These are phyloP conservation scores for Floccularia luteovirens DNA, from an alignment of 768 basidiomycete genomes.

Conservation along the genomic window DNA sequence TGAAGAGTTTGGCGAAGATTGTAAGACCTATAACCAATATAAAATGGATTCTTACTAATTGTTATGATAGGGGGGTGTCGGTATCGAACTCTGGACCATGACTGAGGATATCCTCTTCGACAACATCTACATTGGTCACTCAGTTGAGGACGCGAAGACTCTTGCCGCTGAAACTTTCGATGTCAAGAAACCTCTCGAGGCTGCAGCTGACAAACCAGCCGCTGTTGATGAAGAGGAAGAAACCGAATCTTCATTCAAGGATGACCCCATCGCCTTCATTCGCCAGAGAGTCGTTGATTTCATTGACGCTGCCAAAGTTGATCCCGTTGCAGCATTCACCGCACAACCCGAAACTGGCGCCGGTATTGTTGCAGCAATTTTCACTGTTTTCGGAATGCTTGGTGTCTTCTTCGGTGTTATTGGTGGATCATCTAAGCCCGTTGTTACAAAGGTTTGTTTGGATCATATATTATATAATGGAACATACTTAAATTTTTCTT, in stretches of 20 bases:
- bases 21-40: slow-evolving; percentile 31
- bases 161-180: slow-evolving; percentile 87
- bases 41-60: slow-evolving; percentile 4
- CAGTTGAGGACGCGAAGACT: slow-evolving; percentile 73
- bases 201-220: slow-evolving; percentile 48
- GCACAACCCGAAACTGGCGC: slow-evolving; percentile 83
- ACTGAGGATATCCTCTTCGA: slow-evolving; percentile 91
- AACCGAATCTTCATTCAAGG: slow-evolving; percentile 44
- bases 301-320: slow-evolving; percentile 64
- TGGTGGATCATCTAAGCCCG: slow-evolving; percentile 64
- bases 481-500: slow-evolving; percentile 4
- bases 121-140: slow-evolving; percentile 93
- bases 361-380: slow-evolving; percentile 61
- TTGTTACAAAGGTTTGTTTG: slow-evolving; percentile 55
- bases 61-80: slow-evolving; percentile 68
- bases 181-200: slow-evolving; percentile 82
- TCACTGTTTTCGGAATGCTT: slow-evolving; percentile 83
- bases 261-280: slow-evolving; percentile 75
- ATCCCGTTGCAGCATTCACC: slow-evolving; percentile 81
- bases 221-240: slow-evolving; percentile 40
- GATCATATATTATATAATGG: slow-evolving; percentile 4
- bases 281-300: slow-evolving; percentile 75
- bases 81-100: slow-evolving; percentile 99
- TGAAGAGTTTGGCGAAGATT: slow-evolving; percentile 81
- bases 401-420: slow-evolving; percentile 74